Base-by-base conservation (phyloP, 805 yeast genomes). In the Hanseniaspora guilliermondii region DNA sequence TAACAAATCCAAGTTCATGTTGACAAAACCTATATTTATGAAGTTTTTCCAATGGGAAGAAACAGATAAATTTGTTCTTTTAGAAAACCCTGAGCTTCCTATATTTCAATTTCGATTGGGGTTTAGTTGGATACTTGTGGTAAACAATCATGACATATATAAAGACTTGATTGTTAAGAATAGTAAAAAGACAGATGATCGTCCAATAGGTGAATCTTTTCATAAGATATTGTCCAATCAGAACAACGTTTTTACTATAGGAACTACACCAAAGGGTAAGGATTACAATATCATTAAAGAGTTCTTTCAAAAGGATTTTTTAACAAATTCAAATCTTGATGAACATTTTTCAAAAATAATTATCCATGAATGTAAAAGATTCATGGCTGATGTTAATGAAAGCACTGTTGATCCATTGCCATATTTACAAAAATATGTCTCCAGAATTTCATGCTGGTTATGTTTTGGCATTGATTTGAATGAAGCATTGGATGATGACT, bases 71-170 rank as follows among this genome's bases (percentile, higher is more conserved):
- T 21, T 11, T n/a, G 14, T 32, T 19, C 12, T 40, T 8, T 14
- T 24, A 2, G 36, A 33, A 19, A 21, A n/a, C 4, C 53, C 53
- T 27, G 47, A 49, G n/a, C 12, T 25, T 14, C 53, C 53, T 21
- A 49, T 49, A 3, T 41, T 49, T 40, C 53, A 49, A 33, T 49
- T 49, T 17, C 32, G 53, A n/a, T 39, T 49, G 17, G 53, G 53
- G 4, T 39, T 19, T n/a, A 40, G 12, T 7, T 49, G 53, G 53
- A 24, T 49, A 3, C 6, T 49, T 12, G 53, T 49, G 7, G 33
- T 49, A 6, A 49, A 49, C 25, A 49, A 41, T 17, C 14, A 11
- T 12, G 40, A 41, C n/a, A 6, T 49, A 6, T 49, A 49, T 22
- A 49, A 33, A 49, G 53, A 49, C 8, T 32, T 40, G 17, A 39